Conservation (phyloP, 2,329 filamentous ascomycete genomes). For the Bisporella sp. region DNA sequence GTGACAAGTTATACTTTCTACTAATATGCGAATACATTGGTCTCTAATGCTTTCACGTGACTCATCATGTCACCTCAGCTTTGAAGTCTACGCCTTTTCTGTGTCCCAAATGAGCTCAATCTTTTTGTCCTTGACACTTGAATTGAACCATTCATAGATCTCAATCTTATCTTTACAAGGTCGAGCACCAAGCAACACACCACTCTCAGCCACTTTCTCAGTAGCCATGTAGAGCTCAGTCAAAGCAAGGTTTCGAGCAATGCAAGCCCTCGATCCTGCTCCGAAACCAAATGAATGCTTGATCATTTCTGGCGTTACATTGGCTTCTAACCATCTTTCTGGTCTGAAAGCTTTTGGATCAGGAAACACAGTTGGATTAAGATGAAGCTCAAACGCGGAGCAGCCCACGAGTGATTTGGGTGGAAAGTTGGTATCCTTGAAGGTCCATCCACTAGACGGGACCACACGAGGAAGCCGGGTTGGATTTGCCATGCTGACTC, state of each 20-base stretch:
- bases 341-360: constrained; percentile 37
- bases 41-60: too few relatives aligned
- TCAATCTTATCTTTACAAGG: constrained; percentile 35
- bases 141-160: constrained; percentile 51
- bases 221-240: constrained; percentile 36
- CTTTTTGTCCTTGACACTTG: constrained; percentile 40
- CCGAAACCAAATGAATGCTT: constrained; percentile 42
- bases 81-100: neutral
- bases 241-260: constrained; percentile 41
- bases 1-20: too few relatives aligned
- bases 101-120: constrained; percentile 32
- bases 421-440: constrained; percentile 31
- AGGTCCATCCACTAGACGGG: constrained; percentile 24
- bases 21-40: too few relatives aligned
- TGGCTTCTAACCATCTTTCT: constrained; percentile 38
- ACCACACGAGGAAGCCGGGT: constrained; percentile 42
- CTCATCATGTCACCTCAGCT: too few relatives aligned
- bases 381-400: constrained; percentile 39
- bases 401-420: constrained; percentile 38
- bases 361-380: constrained; percentile 35
- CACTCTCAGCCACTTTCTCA: constrained; percentile 34
- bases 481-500: constrained; percentile 44
- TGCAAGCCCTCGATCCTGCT: constrained; percentile 39
- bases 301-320: constrained; percentile 31
- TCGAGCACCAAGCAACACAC: constrained; percentile 37